Evolutionary conservation across 371 early-diverging fungal genomes (phyloP), one percentile per base, ranked within the genome.

Genomic region (Lichtheimia ornata): DNA sequence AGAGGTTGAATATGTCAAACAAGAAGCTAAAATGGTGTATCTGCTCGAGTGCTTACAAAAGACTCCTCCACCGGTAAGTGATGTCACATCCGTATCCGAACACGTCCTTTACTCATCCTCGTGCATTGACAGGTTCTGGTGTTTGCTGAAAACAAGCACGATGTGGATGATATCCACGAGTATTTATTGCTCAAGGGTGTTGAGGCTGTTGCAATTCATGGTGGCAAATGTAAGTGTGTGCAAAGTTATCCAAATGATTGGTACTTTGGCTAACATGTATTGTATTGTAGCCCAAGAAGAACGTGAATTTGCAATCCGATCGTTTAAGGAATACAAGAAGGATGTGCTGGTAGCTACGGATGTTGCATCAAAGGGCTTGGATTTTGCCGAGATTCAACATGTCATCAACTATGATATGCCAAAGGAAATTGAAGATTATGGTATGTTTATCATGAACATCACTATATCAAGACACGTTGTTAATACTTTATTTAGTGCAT

Each of bases 151-250:
- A 99, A 95, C 79, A 99, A 99, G 70, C 91, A 94, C 73, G 98
- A 97, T 67, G 99, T 99, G n/a, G 99, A 99, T 66, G 97, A 97
- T 70, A 94, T 99, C 27, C 95, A 96, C 61, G 95, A 98, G 71
- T 94, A 94, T 65, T 76, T 99, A 47, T 77, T 95, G 42, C 71
- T 94, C 35, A 96, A 97, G 69, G 96, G 98, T 25, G 95, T 97
- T 0, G 94, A 96, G 65, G 90, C 92, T 0, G 95, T 92, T 15
- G 93, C 95, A 7, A 94, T 97, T 49, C 97, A 98, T 72, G 99
- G 99, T 57, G 89, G 94, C 56, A 98, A 98, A 77, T 87, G 92
- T 84, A 87, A 81, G 80, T 72, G 41, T 22, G 49, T 13, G 0
- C 2, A 5, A 30, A 1, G 7, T 3, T 30, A 30, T 35, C 9